Conservation (phyloP, 2,329 filamentous ascomycete species). For the Paraconiothyrium brasiliense region DNA sequence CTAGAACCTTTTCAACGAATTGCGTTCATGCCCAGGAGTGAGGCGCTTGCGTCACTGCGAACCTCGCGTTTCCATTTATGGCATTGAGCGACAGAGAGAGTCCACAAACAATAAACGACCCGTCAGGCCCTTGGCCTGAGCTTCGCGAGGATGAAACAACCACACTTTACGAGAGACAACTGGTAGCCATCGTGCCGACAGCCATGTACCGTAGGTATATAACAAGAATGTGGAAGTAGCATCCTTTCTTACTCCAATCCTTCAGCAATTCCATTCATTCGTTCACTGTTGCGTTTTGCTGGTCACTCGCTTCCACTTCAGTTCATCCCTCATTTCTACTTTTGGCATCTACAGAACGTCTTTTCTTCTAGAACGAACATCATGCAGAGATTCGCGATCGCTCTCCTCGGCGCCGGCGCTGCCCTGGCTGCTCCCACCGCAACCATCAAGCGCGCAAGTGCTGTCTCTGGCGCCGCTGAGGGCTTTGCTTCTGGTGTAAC, state of each 20-base stretch:
- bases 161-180: conserved; percentile 3
- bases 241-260: not conserved
- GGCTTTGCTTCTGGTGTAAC: conserved; percentile 29
- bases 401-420: conserved; percentile 8
- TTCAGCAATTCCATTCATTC: conserved; percentile 7
- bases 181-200: not conserved
- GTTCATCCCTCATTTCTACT: not conserved
- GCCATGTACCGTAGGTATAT: conserved; percentile 1
- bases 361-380: not conserved
- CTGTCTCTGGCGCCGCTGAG: conserved; percentile 24
- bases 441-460: not conserved
- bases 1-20: not conserved
- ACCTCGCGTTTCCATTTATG: not conserved
- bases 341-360: not conserved
- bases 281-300: conserved; percentile 5
- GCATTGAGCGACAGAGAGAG: conserved; percentile 5
- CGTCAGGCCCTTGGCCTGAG: not conserved
- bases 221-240: not conserved
- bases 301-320: conserved; percentile 12
- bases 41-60: conserved; percentile 8
- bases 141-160: conserved; percentile 3
- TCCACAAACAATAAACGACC: conserved; percentile 9
- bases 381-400: conserved; percentile 12
- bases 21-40: not conserved
- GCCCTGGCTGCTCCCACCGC: conserved; percentile 9